Evolutionary conservation across 2,329 filamentous ascomycete species (phyloP).

Genomic region (Lasiodiplodia sp.): DNA sequence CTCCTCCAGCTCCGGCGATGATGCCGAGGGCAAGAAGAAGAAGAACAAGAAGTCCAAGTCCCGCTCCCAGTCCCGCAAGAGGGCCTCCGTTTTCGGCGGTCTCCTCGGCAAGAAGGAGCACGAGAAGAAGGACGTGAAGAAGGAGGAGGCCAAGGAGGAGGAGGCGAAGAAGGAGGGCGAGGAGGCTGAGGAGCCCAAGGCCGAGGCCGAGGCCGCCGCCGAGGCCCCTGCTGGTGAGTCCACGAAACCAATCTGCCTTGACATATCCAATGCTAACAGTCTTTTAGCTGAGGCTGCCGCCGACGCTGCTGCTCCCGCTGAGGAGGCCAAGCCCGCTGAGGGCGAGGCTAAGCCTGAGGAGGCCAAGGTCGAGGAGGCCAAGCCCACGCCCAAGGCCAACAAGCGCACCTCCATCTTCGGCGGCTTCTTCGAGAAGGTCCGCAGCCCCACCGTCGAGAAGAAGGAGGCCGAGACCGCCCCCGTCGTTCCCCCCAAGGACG

Average conservation of each 20-base stretch:
- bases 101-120: slow-evolving; percentile 68
- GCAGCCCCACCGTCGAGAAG: slow-evolving; percentile 66
- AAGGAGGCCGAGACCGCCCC: slow-evolving; percentile 70
- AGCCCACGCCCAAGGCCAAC: slow-evolving; percentile 66
- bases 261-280: neutral
- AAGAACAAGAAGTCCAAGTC: slow-evolving; percentile 62
- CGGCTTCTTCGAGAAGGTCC: slow-evolving; percentile 69
- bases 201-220: slow-evolving; percentile 41
- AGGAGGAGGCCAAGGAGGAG: slow-evolving; percentile 53
- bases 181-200: slow-evolving; percentile 47
- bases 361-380: slow-evolving; percentile 52
- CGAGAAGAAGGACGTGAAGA: slow-evolving; percentile 48
- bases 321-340: slow-evolving; percentile 48
- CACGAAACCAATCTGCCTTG: neutral
- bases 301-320: slow-evolving; percentile 42
- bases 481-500: slow-evolving; percentile 56
- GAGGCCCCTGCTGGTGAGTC: slow-evolving; percentile 43
- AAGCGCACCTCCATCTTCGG: slow-evolving; percentile 90
- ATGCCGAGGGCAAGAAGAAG: slow-evolving; percentile 55
- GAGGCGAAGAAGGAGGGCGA: slow-evolving; percentile 50
- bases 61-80: slow-evolving; percentile 67
- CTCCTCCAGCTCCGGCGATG: slow-evolving; percentile 50
- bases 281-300: slow-evolving; percentile 35
- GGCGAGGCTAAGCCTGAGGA: slow-evolving; percentile 37
- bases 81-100: slow-evolving; percentile 64